Percentiles rank a stretch among this genome's conserved stretches.
These are phyloP conservation scores for Auricularia cornea DNA, from an alignment of 768 basidiomycete species.

Conservation along the genomic window DNA sequence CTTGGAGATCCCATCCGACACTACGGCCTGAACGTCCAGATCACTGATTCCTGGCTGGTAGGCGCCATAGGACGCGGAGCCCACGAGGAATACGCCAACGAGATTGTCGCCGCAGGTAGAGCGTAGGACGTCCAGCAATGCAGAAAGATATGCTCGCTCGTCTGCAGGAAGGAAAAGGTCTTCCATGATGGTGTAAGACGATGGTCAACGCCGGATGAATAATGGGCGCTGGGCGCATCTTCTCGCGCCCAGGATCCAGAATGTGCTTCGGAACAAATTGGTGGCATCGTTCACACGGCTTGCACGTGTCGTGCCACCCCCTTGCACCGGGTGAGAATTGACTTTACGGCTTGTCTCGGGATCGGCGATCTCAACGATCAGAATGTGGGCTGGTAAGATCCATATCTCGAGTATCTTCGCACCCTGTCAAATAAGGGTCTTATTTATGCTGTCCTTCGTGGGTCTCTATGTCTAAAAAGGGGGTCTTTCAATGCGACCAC, in stretches of 20 bases:
- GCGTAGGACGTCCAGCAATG: neutral
- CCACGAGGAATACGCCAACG: neutral
- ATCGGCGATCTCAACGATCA: too few relatives aligned
- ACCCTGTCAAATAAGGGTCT: too few relatives aligned
- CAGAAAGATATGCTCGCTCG: neutral
- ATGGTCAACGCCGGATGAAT: neutral
- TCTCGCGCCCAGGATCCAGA: neutral
- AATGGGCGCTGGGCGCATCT: neutral
- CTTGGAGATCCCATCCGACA: neutral
- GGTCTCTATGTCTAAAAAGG: too few relatives aligned
- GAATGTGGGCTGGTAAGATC: too few relatives aligned
- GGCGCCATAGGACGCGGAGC: neutral
- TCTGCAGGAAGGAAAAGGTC: neutral
- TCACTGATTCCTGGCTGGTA: neutral
- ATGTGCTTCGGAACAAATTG: too few relatives aligned
- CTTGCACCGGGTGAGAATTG: too few relatives aligned
- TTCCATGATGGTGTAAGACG: neutral
- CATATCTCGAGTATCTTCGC: too few relatives aligned
- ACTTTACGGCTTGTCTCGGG: too few relatives aligned
- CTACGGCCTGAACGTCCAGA: neutral
- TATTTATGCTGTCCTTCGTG: too few relatives aligned
- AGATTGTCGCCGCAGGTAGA: neutral
- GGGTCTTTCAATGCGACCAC: too few relatives aligned
- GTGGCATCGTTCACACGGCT: too few relatives aligned
- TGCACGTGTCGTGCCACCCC: too few relatives aligned